Base-by-base conservation (phyloP, 495 filamentous ascomycete species). In the Saxophila tyrrhenica region DNA sequence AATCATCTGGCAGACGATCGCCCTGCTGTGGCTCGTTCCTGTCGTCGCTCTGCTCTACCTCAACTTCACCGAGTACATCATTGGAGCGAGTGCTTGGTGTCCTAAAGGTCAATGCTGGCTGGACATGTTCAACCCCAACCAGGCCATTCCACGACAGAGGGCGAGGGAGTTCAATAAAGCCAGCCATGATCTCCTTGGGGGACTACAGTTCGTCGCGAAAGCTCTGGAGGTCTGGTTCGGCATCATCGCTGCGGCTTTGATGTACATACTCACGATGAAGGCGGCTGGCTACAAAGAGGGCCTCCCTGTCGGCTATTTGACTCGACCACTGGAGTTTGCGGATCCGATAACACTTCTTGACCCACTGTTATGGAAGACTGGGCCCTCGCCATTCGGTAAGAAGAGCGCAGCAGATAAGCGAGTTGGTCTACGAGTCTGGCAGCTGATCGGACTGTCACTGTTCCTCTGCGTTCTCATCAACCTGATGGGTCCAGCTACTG, bases 151-250 rank as follows among this genome's bases (percentile, higher is more conserved):
- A 20, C 32, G 58, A 15, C 16, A 38, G n/a, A 56, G 39, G 20
- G 55, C 58, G 23, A 19, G 24, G 1, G 50, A 56, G 46, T 44
- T 65, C 9, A 57, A 65, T 20, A 46, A 50, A 3, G 41, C 57
- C 0, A 61, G 63, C 43, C 63, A 62, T 49, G 54, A 65, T 23
- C 20, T 60, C 3, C 55, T 61, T 9, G 63, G 61, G 15, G 55
- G 57, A 1, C 56, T 65, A 9, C 63, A 64, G 44, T 65, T 65
- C 25, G 63, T 64, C 16, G 51, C 63, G n/a, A 64, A 65, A 38
- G 55, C 51, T 3, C 46, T 65, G 1, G 63, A 65, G 51, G 49
- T 65, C 17, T 65, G 63, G 63, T 65, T 65, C 61, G 51, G 54
- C 24, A 38, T 64, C 50, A 57, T 65, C 23, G 63, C 63, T 15